These are phyloP conservation scores for Pezicula neosporulosa DNA, from an alignment of 2,329 filamentous ascomycete species.

Conservation along the genomic window DNA sequence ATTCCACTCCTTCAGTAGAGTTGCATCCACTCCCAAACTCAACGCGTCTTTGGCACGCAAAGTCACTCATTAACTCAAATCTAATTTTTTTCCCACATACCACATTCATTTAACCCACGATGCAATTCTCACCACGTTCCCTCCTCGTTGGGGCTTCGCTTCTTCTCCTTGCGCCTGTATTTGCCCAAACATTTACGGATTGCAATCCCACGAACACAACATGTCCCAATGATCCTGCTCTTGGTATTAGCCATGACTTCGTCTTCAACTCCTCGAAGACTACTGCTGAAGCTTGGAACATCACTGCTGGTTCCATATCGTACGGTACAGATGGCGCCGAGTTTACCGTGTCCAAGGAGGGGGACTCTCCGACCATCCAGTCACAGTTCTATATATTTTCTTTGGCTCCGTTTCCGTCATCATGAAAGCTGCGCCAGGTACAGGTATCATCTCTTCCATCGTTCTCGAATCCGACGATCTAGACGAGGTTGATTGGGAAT, in stretches of 20 bases:
- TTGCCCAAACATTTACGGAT: conserved; percentile 71
- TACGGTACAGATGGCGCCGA: conserved; percentile 63
- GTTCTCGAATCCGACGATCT: conserved; percentile 81
- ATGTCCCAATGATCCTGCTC: conserved; percentile 69
- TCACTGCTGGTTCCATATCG: conserved; percentile 60
- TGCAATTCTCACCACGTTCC: conserved; percentile 18
- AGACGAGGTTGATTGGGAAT: conserved; percentile 88
- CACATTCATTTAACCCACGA: conserved; percentile 10
- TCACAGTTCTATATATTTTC: conserved; percentile 86
- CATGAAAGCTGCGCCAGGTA: conserved; percentile 72
- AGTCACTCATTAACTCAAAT: conserved; percentile 1
- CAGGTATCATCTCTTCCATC: conserved; percentile 76
- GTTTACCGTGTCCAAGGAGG: conserved; percentile 67
- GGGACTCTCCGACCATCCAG: conserved; percentile 75
- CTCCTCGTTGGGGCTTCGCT: conserved; percentile 15
- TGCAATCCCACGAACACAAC: conserved; percentile 74
- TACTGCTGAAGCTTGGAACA: conserved; percentile 59
- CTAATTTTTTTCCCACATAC: conserved; percentile 4
- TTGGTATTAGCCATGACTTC: conserved; percentile 61
- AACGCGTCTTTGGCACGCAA: conserved; percentile 4
- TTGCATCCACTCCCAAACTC: not conserved
- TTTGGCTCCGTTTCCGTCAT: conserved; percentile 76
- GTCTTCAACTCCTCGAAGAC: conserved; percentile 59
- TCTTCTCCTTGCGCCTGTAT: conserved; percentile 35
- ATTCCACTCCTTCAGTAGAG: conserved; percentile 4